Base-by-base conservation (phyloP, 495 filamentous ascomycete species). In the Schizothecium vesticola region DNA sequence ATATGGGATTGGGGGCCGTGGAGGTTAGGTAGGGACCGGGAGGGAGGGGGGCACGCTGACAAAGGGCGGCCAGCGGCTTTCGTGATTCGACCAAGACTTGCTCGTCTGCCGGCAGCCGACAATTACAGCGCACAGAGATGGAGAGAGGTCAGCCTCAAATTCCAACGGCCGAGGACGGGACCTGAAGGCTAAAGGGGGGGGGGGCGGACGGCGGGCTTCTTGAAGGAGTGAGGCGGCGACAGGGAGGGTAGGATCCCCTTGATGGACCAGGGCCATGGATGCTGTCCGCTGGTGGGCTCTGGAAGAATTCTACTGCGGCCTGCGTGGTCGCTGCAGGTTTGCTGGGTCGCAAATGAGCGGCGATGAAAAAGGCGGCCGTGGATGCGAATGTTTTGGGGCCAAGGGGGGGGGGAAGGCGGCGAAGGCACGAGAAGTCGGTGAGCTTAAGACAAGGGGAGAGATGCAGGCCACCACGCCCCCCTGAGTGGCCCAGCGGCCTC, bases 361-460 rank as follows among this genome's bases (percentile, higher is more conserved):
- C 9, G 59, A 65, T 63, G 19, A 19, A 62, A 66, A 59, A 69
- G 58, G 33, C 59, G 64, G 36, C 51, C 57, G 56, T 71, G 75
- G 69, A 69, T 70, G 64, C 70, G 67, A 72, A 73, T 69, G 69
- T 70, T 69, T 71, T 70, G 33, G 70, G 57, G 25, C 59, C 59
- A 74, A 59, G 74, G 76, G 75, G 73, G 72, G 72, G 75, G 73
- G 72, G 72, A 65, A 58, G 64, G 57, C 33, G 61, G 60, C 23
- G 59, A 25, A 62, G 36, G 66, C 64, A 65, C 59, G 55, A 26
- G 70, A 67, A 67, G 56, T 65, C 63, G 63, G 63, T 65, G 63
- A 65, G 63, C 63, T 65, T 65, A 65, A 65, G 63, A 65, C 65
- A 60, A 66, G 65, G 57, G 65, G n/a, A 29, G 56, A 66, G 57